phyloP scores from a whole-genome alignment of 1,139 yeast species.

The Suhomyces atakaporum region DNA sequence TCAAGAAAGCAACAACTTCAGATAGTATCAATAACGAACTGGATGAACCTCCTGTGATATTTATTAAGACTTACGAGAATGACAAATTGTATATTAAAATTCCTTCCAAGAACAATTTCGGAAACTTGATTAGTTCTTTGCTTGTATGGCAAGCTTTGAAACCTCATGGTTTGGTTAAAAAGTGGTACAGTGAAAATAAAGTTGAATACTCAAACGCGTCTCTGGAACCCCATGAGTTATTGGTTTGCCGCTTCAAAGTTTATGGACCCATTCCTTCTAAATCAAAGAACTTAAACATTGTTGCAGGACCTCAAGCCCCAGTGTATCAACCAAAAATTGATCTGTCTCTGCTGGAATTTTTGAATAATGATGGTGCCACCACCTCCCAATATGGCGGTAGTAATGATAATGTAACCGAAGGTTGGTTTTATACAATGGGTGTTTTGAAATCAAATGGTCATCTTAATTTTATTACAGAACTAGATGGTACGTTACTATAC shows the following conservation, averaged over 20 bases:
- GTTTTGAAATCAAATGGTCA: slow-evolving; percentile 67
- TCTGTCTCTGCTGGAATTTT: slow-evolving; percentile 10
- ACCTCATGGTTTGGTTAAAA: slow-evolving; percentile 59
- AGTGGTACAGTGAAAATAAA: slow-evolving; percentile 52
- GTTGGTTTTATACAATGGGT: slow-evolving; percentile 81
- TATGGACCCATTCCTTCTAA: slow-evolving; percentile 60
- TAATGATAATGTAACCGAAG: slow-evolving; percentile 41
- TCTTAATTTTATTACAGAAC: slow-evolving; percentile 61
- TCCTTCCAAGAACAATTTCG: slow-evolving; percentile 45
- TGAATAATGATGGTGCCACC: slow-evolving; percentile 8
- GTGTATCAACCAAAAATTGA: slow-evolving; percentile 33
- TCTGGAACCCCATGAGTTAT: slow-evolving; percentile 40
- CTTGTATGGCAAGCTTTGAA: slow-evolving; percentile 66
- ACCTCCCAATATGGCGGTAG: slow-evolving; percentile 3
- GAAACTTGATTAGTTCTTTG: slow-evolving; percentile 51
- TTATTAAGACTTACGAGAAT: slow-evolving; percentile 48
- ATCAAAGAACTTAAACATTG: slow-evolving; percentile 41
- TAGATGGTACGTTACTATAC: slow-evolving; percentile 67
- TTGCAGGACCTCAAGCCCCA: slow-evolving; percentile 51
- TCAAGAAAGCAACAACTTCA: slow-evolving; percentile 8
- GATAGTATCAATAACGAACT: slow-evolving; percentile 4
- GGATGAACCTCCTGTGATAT: slow-evolving; percentile 47
- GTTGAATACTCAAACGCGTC: slow-evolving; percentile 30
- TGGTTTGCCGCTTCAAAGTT: slow-evolving; percentile 66
- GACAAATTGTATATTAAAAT: slow-evolving; percentile 51